phyloP scores from a whole-genome alignment of 352 stramenopile genomes.

The Pythium myriotylum region DNA sequence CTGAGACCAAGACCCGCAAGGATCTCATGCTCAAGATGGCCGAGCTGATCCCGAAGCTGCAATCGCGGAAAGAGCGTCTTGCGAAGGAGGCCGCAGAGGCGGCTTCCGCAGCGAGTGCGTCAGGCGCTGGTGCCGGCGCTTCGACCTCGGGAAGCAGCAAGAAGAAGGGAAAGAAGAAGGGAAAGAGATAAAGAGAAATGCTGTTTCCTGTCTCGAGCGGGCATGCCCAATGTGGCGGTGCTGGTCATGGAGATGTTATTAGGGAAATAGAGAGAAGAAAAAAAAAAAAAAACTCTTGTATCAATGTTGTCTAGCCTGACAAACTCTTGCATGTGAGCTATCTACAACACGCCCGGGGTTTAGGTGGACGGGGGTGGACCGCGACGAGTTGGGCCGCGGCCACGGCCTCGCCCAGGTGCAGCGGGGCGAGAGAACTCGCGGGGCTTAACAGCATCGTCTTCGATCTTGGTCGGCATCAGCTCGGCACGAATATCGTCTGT shows the following conservation, averaged over 20 bases:
- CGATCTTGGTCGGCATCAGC: conserved; percentile 47
- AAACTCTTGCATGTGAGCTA: neutral
- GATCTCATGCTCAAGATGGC: conserved; percentile 87
- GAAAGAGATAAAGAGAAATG: conserved; percentile 62
- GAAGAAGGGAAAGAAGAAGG: conserved; percentile 89
- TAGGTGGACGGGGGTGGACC: conserved; percentile 22
- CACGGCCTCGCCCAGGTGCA: conserved; percentile 68
- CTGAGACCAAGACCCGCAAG: conserved; percentile 72
- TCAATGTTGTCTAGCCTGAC: neutral
- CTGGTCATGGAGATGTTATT: neutral
- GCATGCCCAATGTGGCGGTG: neutral
- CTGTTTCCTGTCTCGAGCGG: neutral
- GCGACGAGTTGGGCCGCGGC: conserved; percentile 47
- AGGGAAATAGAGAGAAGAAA: neutral
- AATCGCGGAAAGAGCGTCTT: conserved; percentile 77
- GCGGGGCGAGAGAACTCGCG: conserved; percentile 77
- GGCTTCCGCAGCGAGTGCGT: conserved; percentile 24
- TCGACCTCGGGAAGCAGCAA: conserved; percentile 51
- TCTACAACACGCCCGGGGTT: neutral
- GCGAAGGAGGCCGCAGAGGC: conserved; percentile 70
- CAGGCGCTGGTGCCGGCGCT: conserved; percentile 30
- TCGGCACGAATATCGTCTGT: conserved; percentile 72
- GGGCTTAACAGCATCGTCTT: conserved; percentile 62
- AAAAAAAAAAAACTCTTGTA: neutral
- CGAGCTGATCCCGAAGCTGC: conserved; percentile 84